phyloP scores from a whole-genome alignment of 768 basidiomycete genomes.

The Pleurotus tuber-regium region DNA sequence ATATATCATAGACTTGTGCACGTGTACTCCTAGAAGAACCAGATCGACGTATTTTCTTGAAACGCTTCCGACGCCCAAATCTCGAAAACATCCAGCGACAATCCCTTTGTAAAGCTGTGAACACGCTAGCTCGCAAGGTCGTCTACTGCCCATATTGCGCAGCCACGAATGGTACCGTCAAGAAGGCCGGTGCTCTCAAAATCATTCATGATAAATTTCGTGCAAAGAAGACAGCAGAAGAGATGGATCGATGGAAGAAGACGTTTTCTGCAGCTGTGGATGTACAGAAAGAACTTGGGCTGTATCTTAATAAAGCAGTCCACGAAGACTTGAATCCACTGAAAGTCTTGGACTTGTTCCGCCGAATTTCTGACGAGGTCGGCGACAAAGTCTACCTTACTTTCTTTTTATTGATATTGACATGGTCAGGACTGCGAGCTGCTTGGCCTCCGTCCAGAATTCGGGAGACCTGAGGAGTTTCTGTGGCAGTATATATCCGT shows the following conservation, averaged over 20 bases:
- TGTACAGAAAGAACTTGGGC: slow-evolving; percentile 81
- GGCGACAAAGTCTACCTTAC: slow-evolving; percentile 8
- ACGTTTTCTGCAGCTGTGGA: slow-evolving; percentile 81
- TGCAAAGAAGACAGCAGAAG: slow-evolving; percentile 87
- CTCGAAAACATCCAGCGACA: slow-evolving; percentile 93
- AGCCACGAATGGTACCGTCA: slow-evolving; percentile 91
- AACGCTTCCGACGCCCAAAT: slow-evolving; percentile 85
- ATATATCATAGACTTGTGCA: slow-evolving; percentile 69
- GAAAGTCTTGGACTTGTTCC: slow-evolving; percentile 90
- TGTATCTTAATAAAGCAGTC: slow-evolving; percentile 83
- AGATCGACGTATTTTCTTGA: slow-evolving; percentile 80
- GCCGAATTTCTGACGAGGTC: slow-evolving; percentile 89
- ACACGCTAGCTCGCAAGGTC: slow-evolving; percentile 83
- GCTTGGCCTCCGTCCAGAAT: slow-evolving; percentile 82
- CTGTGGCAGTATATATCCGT: slow-evolving; percentile 99
- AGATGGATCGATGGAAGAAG: slow-evolving; percentile 84
- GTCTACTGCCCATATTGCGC: slow-evolving; percentile 93
- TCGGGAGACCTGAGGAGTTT: slow-evolving; percentile 94
- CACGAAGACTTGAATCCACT: slow-evolving; percentile 94
- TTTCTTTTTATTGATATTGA: not conserved
- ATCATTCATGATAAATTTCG: slow-evolving; percentile 98
- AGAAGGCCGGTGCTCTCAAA: slow-evolving; percentile 92
- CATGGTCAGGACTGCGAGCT: slow-evolving; percentile 83
- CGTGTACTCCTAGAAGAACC: slow-evolving; percentile 86
- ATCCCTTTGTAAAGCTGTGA: slow-evolving; percentile 78